Percentiles rank a stretch among this genome's conserved stretches.
These are phyloP conservation scores for Neonectria ditissima DNA, from an alignment of 2,329 filamentous ascomycete genomes.

Conservation along the genomic window DNA sequence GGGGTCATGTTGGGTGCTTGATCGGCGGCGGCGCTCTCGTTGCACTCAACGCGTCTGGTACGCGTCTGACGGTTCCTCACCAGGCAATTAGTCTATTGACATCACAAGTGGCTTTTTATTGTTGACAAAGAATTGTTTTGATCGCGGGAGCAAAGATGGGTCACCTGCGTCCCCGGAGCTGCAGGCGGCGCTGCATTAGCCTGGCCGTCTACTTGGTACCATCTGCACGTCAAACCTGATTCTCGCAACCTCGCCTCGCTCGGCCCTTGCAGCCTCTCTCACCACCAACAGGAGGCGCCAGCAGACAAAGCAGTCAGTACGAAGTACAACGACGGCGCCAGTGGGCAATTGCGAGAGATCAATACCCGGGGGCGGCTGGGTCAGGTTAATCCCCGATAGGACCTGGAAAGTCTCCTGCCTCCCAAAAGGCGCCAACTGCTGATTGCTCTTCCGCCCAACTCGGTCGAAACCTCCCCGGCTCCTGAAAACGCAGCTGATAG, in stretches of 20 bases:
- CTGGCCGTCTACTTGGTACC: slow-evolving; percentile 4
- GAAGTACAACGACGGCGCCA: background rate
- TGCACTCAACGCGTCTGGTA: slow-evolving; percentile 36
- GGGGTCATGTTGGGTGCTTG: slow-evolving; percentile 27
- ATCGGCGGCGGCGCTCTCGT: slow-evolving; percentile 9
- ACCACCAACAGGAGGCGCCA: slow-evolving; percentile 1
- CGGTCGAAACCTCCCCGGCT: slow-evolving; percentile 21
- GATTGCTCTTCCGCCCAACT: slow-evolving; percentile 29
- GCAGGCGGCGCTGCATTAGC: slow-evolving; percentile 20
- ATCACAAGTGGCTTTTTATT: slow-evolving; percentile 11
- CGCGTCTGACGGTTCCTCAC: slow-evolving; percentile 25
- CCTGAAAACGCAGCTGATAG: slow-evolving; percentile 17
- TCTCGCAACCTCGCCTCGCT: slow-evolving; percentile 1
- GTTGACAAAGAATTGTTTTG: slow-evolving; percentile 19
- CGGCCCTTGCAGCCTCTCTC: background rate
- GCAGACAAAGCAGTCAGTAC: background rate
- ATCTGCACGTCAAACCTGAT: slow-evolving; percentile 20
- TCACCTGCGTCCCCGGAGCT: slow-evolving; percentile 10
- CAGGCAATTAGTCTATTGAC: background rate
- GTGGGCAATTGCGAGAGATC: background rate
- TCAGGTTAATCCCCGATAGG: slow-evolving; percentile 42
- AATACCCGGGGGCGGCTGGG: slow-evolving; percentile 9
- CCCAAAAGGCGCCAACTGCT: slow-evolving; percentile 32
- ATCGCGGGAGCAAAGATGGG: slow-evolving; percentile 8
- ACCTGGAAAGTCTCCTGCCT: slow-evolving; percentile 13